Evolutionary conservation across 331 rosid genomes (phyloP).

Genomic region (Cucumis variabilis): DNA sequence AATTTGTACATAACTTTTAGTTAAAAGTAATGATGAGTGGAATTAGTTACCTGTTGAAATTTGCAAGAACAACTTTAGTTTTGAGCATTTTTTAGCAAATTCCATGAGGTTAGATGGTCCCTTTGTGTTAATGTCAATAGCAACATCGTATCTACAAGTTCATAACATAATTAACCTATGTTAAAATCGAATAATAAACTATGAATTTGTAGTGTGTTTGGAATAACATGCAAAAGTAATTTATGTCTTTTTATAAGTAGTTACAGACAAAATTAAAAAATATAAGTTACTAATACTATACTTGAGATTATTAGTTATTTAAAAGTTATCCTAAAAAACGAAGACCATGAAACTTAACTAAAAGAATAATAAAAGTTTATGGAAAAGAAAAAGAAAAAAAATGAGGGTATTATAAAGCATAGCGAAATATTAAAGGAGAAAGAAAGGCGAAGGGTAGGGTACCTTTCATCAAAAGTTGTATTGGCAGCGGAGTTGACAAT

Average conservation of each 20-base stretch:
- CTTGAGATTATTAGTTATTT: no score
- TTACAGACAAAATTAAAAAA: no score
- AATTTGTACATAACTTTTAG: background rate
- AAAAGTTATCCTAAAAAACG: no score
- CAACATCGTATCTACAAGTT: constrained; percentile 72
- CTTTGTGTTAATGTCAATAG: constrained; percentile 81
- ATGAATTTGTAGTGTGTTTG: background rate
- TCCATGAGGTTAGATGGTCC: constrained; percentile 88
- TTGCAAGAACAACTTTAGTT: constrained; percentile 87
- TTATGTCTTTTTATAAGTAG: no score
- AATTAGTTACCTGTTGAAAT: constrained; percentile 76
- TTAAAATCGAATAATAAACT: background rate
- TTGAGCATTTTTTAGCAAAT: constrained; percentile 83
- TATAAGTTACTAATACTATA: no score
- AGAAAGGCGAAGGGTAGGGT: background rate
- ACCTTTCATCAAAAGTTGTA: constrained; percentile 97
- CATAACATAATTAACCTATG: background rate
- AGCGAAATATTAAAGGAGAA: background rate
- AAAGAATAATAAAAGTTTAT: background rate
- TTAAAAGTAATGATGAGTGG: background rate
- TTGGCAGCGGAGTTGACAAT: constrained; percentile 93
- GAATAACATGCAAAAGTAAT: no score
- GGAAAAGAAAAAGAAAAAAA: no score
- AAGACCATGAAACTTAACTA: background rate
- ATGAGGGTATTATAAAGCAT: no score